Percentiles rank a stretch among this genome's conserved stretches.
These are phyloP conservation scores for Plasmodium gonderi DNA, from an alignment of 169 alveolate species.

Conservation along the genomic window DNA sequence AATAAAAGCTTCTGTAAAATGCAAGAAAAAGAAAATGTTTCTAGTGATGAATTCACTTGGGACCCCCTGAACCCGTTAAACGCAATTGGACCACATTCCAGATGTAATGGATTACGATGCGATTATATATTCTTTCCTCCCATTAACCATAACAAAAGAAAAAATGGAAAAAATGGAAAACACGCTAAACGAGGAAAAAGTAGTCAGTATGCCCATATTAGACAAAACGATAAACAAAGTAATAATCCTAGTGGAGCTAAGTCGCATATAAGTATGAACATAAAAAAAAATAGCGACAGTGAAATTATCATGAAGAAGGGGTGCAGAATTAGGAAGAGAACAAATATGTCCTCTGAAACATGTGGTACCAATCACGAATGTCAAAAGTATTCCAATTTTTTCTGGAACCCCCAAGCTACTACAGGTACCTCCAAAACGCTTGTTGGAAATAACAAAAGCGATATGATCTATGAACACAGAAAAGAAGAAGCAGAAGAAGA, in stretches of 20 bases:
- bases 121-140: conserved; percentile 92
- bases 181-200: not conserved
- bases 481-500: not conserved
- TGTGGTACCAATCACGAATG: not conserved
- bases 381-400: not conserved
- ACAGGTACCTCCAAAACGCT: too few relatives aligned
- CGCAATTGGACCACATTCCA: conserved; percentile 90
- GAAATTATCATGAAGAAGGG: not conserved
- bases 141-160: conserved; percentile 47
- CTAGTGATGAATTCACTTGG: conserved; percentile 88
- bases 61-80: conserved; percentile 92
- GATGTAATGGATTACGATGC: conserved; percentile 91
- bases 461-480: not conserved
- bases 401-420: not conserved
- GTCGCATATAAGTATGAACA: not conserved
- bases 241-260: not conserved
- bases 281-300: not conserved
- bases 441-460: too few relatives aligned
- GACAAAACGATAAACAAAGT: not conserved
- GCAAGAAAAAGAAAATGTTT: conserved; percentile 4
- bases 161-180: not conserved
- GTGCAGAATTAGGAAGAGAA: not conserved
- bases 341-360: not conserved
- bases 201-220: not conserved
- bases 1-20: not conserved